These are phyloP conservation scores for Crepidotus variabilis DNA, from an alignment of 768 basidiomycete species.

Conservation along the genomic window DNA sequence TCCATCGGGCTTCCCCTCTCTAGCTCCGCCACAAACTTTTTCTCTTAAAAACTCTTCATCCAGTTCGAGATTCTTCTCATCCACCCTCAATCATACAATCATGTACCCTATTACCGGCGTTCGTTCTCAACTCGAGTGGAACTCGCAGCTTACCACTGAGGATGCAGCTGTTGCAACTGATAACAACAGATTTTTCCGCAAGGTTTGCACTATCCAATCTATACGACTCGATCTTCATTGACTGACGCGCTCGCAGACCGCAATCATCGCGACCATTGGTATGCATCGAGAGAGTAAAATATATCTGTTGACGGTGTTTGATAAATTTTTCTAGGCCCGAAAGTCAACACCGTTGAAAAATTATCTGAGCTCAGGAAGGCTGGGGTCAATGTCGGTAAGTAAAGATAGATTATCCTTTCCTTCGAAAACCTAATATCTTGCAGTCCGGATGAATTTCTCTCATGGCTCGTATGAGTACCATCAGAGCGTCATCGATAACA, in stretches of 20 bases:
- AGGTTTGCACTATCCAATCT: slow-evolving; percentile 45
- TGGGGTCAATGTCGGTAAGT: slow-evolving; percentile 96
- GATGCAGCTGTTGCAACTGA: slow-evolving; percentile 69
- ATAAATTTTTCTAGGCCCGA: slow-evolving; percentile 64
- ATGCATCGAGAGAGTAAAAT: slow-evolving; percentile 10
- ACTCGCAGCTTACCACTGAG: slow-evolving; percentile 73
- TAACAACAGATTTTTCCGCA: slow-evolving; percentile 84
- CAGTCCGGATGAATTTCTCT: slow-evolving; percentile 99
- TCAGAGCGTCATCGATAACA: slow-evolving; percentile 98
- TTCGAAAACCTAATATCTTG: neutral
- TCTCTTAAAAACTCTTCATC: slow-evolving; percentile 10
- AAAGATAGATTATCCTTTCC: neutral
- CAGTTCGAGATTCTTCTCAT: slow-evolving; percentile 8
- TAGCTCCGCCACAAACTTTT: slow-evolving; percentile 10
- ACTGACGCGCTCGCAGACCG: slow-evolving; percentile 54
- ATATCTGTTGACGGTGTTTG: slow-evolving; percentile 1
- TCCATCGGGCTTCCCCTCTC: slow-evolving; percentile 20
- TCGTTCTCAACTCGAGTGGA: slow-evolving; percentile 91
- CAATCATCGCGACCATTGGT: slow-evolving; percentile 99
- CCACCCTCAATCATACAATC: slow-evolving; percentile 20
- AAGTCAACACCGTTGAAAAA: slow-evolving; percentile 90
- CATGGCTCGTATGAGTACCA: slow-evolving; percentile 99
- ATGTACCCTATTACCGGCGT: slow-evolving; percentile 61
- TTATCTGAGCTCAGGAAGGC: slow-evolving; percentile 80
- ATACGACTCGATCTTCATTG: slow-evolving; percentile 5